These are phyloP conservation scores for Lipomyces starkeyi DNA, from an alignment of 805 yeast species.

Conservation along the genomic window DNA sequence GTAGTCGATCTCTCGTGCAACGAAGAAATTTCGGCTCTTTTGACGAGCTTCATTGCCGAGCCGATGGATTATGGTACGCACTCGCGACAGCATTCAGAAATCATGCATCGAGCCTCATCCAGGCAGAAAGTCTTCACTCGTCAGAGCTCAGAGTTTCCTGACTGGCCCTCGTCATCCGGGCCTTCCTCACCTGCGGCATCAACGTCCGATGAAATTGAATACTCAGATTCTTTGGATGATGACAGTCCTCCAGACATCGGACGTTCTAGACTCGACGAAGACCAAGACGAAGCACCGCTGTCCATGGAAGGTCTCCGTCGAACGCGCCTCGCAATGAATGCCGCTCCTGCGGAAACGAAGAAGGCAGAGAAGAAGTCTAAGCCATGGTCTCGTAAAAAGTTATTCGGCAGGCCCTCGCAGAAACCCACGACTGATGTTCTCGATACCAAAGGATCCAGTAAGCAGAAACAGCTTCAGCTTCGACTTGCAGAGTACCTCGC, in stretches of 20 bases:
- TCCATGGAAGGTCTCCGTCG: constrained; percentile 12
- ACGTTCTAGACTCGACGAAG: background rate
- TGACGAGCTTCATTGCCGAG: constrained; percentile 7
- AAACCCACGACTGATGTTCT: constrained; percentile 1
- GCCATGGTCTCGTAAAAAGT: constrained; percentile 19
- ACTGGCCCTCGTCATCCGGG: constrained; percentile 37
- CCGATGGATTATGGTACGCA: background rate
- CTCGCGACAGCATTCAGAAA: background rate
- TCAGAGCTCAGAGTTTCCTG: constrained; percentile 28
- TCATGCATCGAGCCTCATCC: constrained; percentile 7
- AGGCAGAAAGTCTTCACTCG: constrained; percentile 4
- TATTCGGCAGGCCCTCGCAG: constrained; percentile 12
- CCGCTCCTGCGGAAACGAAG: constrained; percentile 6
- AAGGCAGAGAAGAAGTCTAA: constrained; percentile 16
- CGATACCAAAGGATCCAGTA: constrained; percentile 5
- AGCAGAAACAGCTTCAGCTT: constrained; percentile 23
- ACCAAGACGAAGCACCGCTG: constrained; percentile 16
- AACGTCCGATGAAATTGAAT: constrained; percentile 20
- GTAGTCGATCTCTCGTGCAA: constrained; percentile 40
- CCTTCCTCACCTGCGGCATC: constrained; percentile 36
- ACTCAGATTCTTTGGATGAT: constrained; percentile 19
- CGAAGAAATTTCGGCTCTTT: constrained; percentile 13
- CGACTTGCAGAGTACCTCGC: constrained; percentile 31
- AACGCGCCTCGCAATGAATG: background rate
- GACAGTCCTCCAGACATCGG: background rate